Base-by-base conservation (phyloP, 2,329 filamentous ascomycete genomes). In the Lasiodiplodia hormozganensis region DNA sequence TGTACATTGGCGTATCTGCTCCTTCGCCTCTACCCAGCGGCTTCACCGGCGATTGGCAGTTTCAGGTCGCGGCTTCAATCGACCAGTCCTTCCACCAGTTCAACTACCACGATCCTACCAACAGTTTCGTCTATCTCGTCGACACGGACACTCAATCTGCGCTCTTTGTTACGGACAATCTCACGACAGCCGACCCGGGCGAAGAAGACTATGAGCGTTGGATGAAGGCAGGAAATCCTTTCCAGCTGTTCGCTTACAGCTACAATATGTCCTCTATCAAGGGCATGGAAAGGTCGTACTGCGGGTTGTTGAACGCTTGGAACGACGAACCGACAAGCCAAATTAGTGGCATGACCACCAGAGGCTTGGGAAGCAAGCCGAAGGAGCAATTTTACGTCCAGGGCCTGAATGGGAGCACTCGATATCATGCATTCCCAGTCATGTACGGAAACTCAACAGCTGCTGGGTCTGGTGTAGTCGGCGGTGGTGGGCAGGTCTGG, bases 341-440 rank as follows among this genome's bases (percentile, higher is more conserved):
- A 31, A 82, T 78, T 69, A 88, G 87, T 54, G 84, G 87, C 49
- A 92, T 97, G 84, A 94, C 90, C 2, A 89, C 85, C 34, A 86
- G 89, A 38, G 92, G 88, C 3, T 81, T 85, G 1, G 88, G 88
- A 3, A 87, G 87, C 62, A 84, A 89, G 69, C 92, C 92, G 0
- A 94, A 94, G 77, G 90, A 97, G 77, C 93, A 97, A 74, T 97
- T 99, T 77, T 93, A 95, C 73, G 85, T 97, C 58, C 88, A 86
- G 47, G 88, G 89, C 0, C 85, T 99, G 51, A 92, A 93, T 70
- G 82, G 85, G 4, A 92, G 88, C 72, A 89, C 90, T 4, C 83
- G 80, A 0, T 98, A 98, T 74, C 83, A 84, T 47, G 93, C 89
- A 0, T 90, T 94, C 66, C 82, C 97, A 16, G 92, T 92, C 12